Base-by-base conservation (phyloP, 805 yeast species). In the Sugiyamaella valdiviana region DNA sequence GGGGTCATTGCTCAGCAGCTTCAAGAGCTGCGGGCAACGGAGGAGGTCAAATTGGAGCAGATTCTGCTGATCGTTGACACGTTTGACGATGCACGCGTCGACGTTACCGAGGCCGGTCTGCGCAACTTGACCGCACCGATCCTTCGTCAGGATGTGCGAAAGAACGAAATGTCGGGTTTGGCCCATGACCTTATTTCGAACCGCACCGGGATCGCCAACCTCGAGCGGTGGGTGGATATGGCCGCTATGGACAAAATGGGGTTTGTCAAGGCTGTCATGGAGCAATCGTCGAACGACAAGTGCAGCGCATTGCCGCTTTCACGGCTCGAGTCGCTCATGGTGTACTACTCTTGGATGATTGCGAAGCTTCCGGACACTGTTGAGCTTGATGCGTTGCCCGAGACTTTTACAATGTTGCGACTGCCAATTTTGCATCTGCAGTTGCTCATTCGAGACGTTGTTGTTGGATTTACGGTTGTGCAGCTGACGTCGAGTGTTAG, bases 361-460 rank as follows among this genome's bases (percentile, higher is more conserved):
- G 24, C 50, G 10, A 22, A 42, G 14, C 45, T 48, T 16, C 55
- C 57, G 14, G 19, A 26, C 14, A 10, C 49, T 5, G n/a, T 6
- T 5, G 16, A 44, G 16, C 39, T 54, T 21, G 50, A 51, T 17
- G 15, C 32, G 5, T 15, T 51, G 23, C 56, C 60, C 2, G 58
- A 55, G 44, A 51, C 55, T 16, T 51, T 55, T 40, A 12, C 48
- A 16, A 37, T 42, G 41, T 17, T 55, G 36, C 48, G 60, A 23
- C 40, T 55, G 24, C 42, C 57, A 19, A 32, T 55, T 4, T 36
- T 55, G 36, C 46, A 50, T 10, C 39, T 44, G 10, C 48, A 46
- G 47, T 20, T 55, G 24, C 36, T 51, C 29, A 53, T 55, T 15
- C 45, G 49, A 2, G 60, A 56, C 37, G 45, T 51, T 7, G 51